Base-by-base conservation (phyloP, 2,329 filamentous ascomycete species). In the Kalmusia sp. region DNA sequence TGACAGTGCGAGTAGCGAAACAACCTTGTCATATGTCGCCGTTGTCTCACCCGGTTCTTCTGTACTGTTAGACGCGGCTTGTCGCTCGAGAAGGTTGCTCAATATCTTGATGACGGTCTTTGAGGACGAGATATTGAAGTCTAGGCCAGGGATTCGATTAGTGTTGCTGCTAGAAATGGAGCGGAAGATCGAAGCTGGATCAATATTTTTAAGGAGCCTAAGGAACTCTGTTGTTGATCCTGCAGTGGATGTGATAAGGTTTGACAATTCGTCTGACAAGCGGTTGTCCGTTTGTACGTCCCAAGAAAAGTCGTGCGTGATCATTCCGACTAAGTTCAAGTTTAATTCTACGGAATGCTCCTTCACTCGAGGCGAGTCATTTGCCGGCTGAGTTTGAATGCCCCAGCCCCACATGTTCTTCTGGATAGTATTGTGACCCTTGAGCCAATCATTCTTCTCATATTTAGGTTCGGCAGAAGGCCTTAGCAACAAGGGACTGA, bases 361-460 rank as follows among this genome's bases (percentile, higher is more conserved):
- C 22, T 40, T 4, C n/a, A 52, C 9, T 19, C 31, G 25, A 22
- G 47, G 43, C 8, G 21, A 12, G 3, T 17, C 22, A 19, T 19
- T 14, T 38, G 48, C 47, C 3, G 52, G 15, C 15, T 34, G 44
- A 6, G 35, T 55, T 30, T 52, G 41, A 21, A 51, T n/a, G 17
- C 52, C 52, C 28, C 37, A 44, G 21, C 35, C 52, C 52, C 52
- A 55, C 52, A 55, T 55, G 9, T 44, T 30, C n/a, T n/a, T 22
- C 9, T 21, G 35, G 21, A 52, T 55, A 9, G 8, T 4, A n/a
- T 21, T 51, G 30, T 52, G 43, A 6, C 52, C 52, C 27, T 44
- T 52, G 30, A 55, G 49, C 48, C 52, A 55, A 4, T 15, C 28
- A 15, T 35, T 43, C 24, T 43, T 39, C 14, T 34, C 19, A 28